Evolutionary conservation across 768 basidiomycete species (phyloP).

Genomic region (Paxillus rubicundulus): DNA sequence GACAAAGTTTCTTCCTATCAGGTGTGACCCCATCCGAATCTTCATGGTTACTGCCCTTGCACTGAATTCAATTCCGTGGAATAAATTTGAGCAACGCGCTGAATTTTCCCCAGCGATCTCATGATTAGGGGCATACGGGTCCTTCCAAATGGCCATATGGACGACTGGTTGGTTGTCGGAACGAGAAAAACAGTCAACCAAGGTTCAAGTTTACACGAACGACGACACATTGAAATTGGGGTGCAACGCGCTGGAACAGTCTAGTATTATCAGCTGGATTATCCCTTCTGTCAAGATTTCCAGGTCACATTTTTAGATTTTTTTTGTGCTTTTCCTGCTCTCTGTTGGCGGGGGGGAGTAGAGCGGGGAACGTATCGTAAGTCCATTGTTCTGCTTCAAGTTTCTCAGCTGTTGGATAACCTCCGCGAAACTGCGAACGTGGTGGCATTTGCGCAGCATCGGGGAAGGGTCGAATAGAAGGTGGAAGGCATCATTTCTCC

Average conservation of each 20-base stretch:
- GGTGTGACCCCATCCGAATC: slow-evolving; percentile 16
- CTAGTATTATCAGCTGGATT: not conserved
- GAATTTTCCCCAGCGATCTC: not conserved
- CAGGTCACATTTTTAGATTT: slow-evolving; percentile 11
- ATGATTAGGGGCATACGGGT: not conserved
- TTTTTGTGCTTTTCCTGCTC: slow-evolving; percentile 8
- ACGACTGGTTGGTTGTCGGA: not conserved
- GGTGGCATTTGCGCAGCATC: slow-evolving; percentile 5
- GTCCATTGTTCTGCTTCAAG: not conserved
- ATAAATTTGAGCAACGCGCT: not conserved
- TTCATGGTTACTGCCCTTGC: slow-evolving; percentile 2
- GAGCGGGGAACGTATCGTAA: slow-evolving; percentile 27
- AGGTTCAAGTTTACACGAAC: slow-evolving; percentile 16
- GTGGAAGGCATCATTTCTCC: not conserved
- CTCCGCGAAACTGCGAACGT: slow-evolving; percentile 16
- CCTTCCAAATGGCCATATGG: slow-evolving; percentile 10
- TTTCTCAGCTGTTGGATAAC: slow-evolving; percentile 17
- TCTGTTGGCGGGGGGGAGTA: slow-evolving; percentile 15
- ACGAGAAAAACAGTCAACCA: slow-evolving; percentile 22
- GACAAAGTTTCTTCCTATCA: slow-evolving; percentile 23
- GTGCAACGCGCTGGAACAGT: slow-evolving; percentile 8
- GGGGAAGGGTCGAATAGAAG: not conserved
- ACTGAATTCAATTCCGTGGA: slow-evolving; percentile 3
- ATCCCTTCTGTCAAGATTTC: slow-evolving; percentile 16
- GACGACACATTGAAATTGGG: slow-evolving; percentile 10